phyloP scores from a whole-genome alignment of 148 eudicot species.

The Camellia japonica region DNA sequence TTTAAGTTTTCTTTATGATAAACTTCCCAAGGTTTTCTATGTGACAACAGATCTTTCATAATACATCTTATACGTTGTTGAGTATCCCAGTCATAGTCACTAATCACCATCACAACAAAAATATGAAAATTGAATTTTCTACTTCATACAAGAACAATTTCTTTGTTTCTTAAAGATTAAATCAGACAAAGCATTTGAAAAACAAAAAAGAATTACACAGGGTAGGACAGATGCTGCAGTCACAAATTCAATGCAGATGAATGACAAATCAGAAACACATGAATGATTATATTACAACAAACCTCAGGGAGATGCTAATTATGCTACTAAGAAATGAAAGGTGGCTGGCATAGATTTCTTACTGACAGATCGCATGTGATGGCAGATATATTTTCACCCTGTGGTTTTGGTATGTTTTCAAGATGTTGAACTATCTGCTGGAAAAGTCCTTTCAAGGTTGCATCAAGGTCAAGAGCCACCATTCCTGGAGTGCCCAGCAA shows the following conservation, averaged over 20 bases:
- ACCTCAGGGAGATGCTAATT: not conserved
- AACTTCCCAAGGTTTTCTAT: not conserved
- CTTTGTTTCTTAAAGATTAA: not conserved
- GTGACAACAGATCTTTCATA: not conserved
- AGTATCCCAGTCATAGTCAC: not conserved
- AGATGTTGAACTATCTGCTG: slow-evolving; percentile 92
- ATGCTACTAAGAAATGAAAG: not conserved
- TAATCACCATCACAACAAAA: not conserved
- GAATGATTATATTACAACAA: not conserved
- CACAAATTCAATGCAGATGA: not conserved
- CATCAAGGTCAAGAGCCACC: slow-evolving; percentile 97
- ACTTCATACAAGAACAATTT: not conserved
- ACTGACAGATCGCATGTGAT: slow-evolving; percentile 95
- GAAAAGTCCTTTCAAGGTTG: slow-evolving; percentile 78
- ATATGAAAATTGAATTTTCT: not conserved
- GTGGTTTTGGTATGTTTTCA: slow-evolving; percentile 92
- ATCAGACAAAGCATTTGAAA: not conserved
- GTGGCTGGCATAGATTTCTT: slow-evolving; percentile 28
- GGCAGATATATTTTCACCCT: slow-evolving; percentile 91
- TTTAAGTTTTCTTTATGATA: not conserved
- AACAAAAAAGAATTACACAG: not conserved
- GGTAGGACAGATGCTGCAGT: not conserved
- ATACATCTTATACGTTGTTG: not conserved
- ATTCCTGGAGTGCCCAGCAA: slow-evolving; percentile 93
- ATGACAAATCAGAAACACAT: not conserved